A percentile compares a stretch with the other conserved stretches of the same genome.
Evolutionary conservation across 1,284 basidiomycete species (phyloP).

Genomic region (Cutaneotrichosporon sp.): DNA sequence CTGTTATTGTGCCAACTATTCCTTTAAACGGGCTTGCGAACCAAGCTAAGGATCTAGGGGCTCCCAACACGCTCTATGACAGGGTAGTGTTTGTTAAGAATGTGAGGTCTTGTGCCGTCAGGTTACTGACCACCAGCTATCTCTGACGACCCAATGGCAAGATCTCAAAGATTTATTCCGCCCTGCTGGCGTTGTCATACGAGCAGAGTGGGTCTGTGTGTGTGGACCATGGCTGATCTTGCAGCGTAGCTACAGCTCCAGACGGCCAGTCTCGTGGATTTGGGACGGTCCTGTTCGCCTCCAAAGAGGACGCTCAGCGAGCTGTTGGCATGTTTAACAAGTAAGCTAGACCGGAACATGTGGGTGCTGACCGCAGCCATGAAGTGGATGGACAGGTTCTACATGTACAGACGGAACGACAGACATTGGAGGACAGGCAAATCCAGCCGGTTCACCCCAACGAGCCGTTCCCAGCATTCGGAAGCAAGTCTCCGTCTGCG

Average conservation of each 20-base stretch:
- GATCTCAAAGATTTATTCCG: slow-evolving; percentile 90
- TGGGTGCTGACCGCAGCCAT: slow-evolving; percentile 21
- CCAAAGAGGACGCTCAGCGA: slow-evolving; percentile 74
- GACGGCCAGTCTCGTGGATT: slow-evolving; percentile 82
- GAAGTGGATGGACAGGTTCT: slow-evolving; percentile 42
- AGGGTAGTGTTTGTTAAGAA: slow-evolving; percentile 65
- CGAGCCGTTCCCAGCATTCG: slow-evolving; percentile 15
- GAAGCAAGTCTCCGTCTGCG: slow-evolving; percentile 5
- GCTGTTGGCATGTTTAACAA: slow-evolving; percentile 82
- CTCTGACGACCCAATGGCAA: slow-evolving; percentile 96
- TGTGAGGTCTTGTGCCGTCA: slow-evolving; percentile 48
- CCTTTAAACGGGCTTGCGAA: slow-evolving; percentile 33
- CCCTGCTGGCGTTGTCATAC: slow-evolving; percentile 75
- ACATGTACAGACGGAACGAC: slow-evolving; percentile 41
- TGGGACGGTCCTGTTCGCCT: slow-evolving; percentile 79
- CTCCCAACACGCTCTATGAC: slow-evolving; percentile 38
- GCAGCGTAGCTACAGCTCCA: slow-evolving; percentile 66
- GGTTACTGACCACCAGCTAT: slow-evolving; percentile 57
- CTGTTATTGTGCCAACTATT: slow-evolving; percentile 10
- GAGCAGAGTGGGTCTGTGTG: slow-evolving; percentile 59
- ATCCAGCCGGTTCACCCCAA: slow-evolving; percentile 17
- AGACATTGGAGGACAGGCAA: slow-evolving; percentile 22
- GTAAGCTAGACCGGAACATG: slow-evolving; percentile 48
- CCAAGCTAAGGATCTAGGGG: slow-evolving; percentile 35
- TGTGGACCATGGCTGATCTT: slow-evolving; percentile 1